A percentile compares a stretch with the other conserved stretches of the same genome.
Conservation (phyloP, 140 eudicot genomes). For the Ambrosia hybrid region DNA sequence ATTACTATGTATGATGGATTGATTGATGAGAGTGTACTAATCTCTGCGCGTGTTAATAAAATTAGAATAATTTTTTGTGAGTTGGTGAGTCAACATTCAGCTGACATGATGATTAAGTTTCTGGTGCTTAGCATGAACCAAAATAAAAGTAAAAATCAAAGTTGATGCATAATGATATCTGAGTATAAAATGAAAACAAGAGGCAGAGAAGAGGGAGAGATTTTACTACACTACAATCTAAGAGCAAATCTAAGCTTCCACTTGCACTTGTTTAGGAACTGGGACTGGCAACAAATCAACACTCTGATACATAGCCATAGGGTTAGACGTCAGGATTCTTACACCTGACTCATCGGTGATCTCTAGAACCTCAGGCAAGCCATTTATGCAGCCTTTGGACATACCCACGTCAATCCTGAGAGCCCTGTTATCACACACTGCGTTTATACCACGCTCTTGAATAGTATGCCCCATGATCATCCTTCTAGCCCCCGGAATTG, state of each 20-base stretch:
- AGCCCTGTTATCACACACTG: constrained; percentile 53
- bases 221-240: not conserved
- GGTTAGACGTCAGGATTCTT: constrained; percentile 56
- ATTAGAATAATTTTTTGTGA: not conserved
- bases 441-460: constrained; percentile 65
- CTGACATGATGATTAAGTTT: too few species aligned
- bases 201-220: not conserved
- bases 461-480: constrained; percentile 95
- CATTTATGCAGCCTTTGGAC: constrained; percentile 68
- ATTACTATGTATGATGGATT: constrained; percentile 20
- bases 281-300: not conserved
- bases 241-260: not conserved
- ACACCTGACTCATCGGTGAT: constrained; percentile 38
- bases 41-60: constrained; percentile 20
- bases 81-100: not conserved
- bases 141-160: too few species aligned
- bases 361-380: constrained; percentile 74
- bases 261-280: not conserved
- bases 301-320: not conserved
- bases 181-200: not conserved
- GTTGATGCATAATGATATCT: not conserved
- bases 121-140: too few species aligned
- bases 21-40: constrained; percentile 13
- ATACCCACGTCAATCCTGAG: constrained; percentile 77
- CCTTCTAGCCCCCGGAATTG: constrained; percentile 82